A percentile compares a stretch with the other conserved stretches of the same genome.
phyloP scores from a whole-genome alignment of 2,329 filamentous ascomycete genomes.

The Teratosphaeria nubilosa region DNA sequence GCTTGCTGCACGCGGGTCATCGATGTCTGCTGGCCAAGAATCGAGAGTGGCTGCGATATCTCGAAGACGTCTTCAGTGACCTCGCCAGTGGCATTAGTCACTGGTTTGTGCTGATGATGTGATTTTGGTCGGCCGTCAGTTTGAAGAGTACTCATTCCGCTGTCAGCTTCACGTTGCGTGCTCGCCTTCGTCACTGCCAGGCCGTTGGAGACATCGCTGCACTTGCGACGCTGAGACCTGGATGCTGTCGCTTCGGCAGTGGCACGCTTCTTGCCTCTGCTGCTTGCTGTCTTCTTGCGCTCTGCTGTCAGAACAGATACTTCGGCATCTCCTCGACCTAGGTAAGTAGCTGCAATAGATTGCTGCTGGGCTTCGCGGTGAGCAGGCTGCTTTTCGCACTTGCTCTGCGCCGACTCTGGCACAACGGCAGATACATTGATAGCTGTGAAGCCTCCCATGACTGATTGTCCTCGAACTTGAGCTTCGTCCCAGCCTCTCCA shows the following conservation, averaged over 20 bases:
- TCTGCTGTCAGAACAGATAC: neutral
- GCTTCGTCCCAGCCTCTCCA: slow-evolving; percentile 7
- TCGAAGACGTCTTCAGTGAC: neutral
- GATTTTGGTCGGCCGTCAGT: neutral
- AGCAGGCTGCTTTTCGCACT: neutral
- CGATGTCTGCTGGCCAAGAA: slow-evolving; percentile 2
- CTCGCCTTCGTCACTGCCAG: slow-evolving; percentile 4
- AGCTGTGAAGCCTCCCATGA: slow-evolving; percentile 6
- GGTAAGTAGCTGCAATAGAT: neutral
- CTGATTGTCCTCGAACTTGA: neutral
- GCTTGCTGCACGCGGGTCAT: slow-evolving; percentile 1
- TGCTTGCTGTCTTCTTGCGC: slow-evolving; percentile 4
- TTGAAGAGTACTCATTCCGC: neutral
- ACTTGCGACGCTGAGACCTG: slow-evolving; percentile 7
- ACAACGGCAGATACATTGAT: slow-evolving; percentile 4
- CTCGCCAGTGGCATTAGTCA: neutral
- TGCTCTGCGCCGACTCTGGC: neutral
- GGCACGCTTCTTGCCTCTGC: slow-evolving; percentile 4
- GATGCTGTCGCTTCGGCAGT: slow-evolving; percentile 1
- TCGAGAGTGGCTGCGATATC: neutral
- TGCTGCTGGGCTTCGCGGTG: neutral
- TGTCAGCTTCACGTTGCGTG: neutral
- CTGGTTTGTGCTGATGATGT: neutral
- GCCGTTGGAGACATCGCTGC: slow-evolving; percentile 3
- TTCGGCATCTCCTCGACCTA: neutral